Evolutionary conservation across 495 filamentous ascomycete genomes (phyloP), one percentile per base, ranked within the genome.

Genomic region (Xylaria sp.): DNA sequence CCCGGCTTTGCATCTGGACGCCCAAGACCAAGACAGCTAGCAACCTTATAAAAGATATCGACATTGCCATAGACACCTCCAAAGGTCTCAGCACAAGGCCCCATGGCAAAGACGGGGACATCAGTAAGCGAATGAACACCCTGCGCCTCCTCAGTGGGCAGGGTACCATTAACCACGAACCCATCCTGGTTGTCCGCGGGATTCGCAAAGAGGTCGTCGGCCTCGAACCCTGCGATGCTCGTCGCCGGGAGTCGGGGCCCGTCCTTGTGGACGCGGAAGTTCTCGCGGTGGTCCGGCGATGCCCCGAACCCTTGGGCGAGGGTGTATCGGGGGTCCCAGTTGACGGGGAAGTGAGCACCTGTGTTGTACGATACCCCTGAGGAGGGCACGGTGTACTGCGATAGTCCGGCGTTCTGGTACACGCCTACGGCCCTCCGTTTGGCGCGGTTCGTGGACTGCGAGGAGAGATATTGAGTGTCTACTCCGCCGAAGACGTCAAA

Each of bases 251-350:
- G 73, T 26, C 91, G 85, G 3, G 90, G 87, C 0, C 44, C 31
- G 6, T 79, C 78, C 74, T 83, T 83, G 77, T 89, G 86, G 21
- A 91, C 89, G 63, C 84, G 82, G 81, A 88, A 93, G 71, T 89
- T 83, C 82, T 93, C 91, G 17, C 90, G 83, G 68, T 85, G 85
- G 74, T 93, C 91, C 0, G 91, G 91, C 75, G 86, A 85, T 9
- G 88, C 90, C 63, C 84, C 84, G 48, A 90, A 72, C 17, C 90
- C 91, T 11, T 88, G 83, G 57, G 90, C 90, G 26, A 93, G 84
- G 17, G 91, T 89, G 81, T 93, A 93, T 31, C 91, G 87, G 46
- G 91, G 91, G 74, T 91, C 90, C 91, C 91, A 93, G 82, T 90
- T 92, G 41, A 85, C 79, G 35, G 91, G 91, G 83, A 93, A 93